Evolutionary conservation across 257 asterid species (phyloP).

Genomic region (Solanum peruvianum): DNA sequence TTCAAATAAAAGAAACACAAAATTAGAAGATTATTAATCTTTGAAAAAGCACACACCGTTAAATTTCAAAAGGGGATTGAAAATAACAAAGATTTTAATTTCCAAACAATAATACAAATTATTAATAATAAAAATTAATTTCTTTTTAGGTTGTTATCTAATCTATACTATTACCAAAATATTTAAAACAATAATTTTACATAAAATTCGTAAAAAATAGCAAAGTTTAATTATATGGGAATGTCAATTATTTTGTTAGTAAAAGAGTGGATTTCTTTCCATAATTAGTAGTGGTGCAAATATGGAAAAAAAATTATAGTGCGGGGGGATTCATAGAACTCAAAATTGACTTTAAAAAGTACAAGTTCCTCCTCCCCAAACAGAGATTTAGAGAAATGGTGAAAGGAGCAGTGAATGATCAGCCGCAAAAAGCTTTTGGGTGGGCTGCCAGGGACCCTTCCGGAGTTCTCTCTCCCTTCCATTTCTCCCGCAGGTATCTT

Average conservation of each 20-base stretch:
- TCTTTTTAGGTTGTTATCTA: neutral
- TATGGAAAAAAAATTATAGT: neutral
- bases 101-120: too few species aligned
- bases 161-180: neutral
- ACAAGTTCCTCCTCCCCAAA: neutral
- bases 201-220: too few species aligned
- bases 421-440: slow-evolving; percentile 38
- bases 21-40: too few species aligned
- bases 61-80: too few species aligned
- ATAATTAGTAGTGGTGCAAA: neutral
- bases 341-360: neutral
- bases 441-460: slow-evolving; percentile 55
- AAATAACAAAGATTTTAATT: too few species aligned
- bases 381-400: neutral
- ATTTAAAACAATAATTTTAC: too few species aligned
- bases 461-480: slow-evolving; percentile 8
- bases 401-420: slow-evolving; percentile 15
- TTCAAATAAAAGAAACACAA: too few species aligned
- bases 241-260: neutral
- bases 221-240: neutral
- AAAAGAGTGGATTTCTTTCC: neutral
- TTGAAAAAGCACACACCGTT: too few species aligned
- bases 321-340: neutral
- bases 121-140: too few species aligned
- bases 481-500: slow-evolving; percentile 27